These are phyloP conservation scores for Trichoderma simmonsii DNA, from an alignment of 2,329 filamentous ascomycete species.

Conservation along the genomic window DNA sequence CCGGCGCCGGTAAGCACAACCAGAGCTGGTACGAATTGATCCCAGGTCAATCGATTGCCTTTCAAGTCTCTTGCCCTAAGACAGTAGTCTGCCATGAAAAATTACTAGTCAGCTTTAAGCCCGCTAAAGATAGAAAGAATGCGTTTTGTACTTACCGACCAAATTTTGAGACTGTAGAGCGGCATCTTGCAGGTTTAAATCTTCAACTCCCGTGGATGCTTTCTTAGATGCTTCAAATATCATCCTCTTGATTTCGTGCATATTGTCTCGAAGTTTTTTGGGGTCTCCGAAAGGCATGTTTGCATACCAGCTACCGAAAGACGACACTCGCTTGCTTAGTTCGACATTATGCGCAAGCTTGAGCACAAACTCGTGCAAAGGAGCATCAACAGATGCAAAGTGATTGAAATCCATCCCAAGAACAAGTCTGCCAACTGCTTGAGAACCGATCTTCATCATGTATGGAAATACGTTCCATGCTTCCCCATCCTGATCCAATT, in stretches of 20 bases:
- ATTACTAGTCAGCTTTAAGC: neutral
- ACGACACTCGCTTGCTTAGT: constrained; percentile 51
- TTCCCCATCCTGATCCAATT: constrained; percentile 47
- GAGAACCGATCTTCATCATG: constrained; percentile 48
- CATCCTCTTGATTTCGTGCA: constrained; percentile 33
- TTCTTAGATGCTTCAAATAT: constrained; percentile 36
- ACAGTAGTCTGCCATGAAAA: constrained; percentile 43
- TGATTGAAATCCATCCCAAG: constrained; percentile 46
- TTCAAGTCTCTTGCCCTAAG: constrained; percentile 51
- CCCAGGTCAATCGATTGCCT: constrained; percentile 48
- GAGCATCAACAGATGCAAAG: constrained; percentile 43
- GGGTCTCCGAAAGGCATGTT: constrained; percentile 57
- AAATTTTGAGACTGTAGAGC: constrained; percentile 46
- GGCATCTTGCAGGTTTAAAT: constrained; percentile 46
- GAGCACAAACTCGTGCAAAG: constrained; percentile 49
- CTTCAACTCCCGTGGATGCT: constrained; percentile 38
- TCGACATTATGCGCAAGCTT: constrained; percentile 48
- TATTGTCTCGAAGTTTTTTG: constrained; percentile 37
- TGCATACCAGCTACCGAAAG: constrained; percentile 54
- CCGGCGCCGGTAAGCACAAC: constrained; percentile 55
- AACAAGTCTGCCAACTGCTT: constrained; percentile 44
- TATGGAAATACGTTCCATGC: constrained; percentile 49
- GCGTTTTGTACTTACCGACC: constrained; percentile 21
- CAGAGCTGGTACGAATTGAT: constrained; percentile 32
- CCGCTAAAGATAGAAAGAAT: neutral